Evolutionary conservation across 352 stramenopile genomes (phyloP).

Genomic region (Globisporangium solare): DNA sequence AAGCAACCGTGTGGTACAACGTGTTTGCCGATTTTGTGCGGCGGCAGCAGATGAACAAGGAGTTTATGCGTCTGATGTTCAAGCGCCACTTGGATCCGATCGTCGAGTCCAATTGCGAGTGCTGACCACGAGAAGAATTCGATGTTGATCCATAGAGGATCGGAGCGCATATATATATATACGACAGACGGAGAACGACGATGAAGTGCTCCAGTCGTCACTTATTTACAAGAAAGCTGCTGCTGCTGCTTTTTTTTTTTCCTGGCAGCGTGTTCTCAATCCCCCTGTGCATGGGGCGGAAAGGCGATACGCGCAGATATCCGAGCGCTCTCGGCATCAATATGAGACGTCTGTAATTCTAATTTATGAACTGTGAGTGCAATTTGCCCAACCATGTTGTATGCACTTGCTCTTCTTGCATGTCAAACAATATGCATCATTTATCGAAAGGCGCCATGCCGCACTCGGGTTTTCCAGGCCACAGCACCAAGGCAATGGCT

Average conservation of each 20-base stretch:
- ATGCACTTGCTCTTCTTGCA: background rate
- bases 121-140: slow-evolving; percentile 4
- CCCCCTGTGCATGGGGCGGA: background rate
- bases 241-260: too few relatives aligned
- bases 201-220: too few relatives aligned
- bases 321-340: too few relatives aligned
- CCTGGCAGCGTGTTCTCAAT: too few relatives aligned
- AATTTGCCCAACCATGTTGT: background rate
- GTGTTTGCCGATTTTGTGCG: slow-evolving; percentile 42
- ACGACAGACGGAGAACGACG: background rate
- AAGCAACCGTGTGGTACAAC: slow-evolving; percentile 50
- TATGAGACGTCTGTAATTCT: too few relatives aligned
- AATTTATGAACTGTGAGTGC: too few relatives aligned
- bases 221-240: too few relatives aligned
- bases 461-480: too few relatives aligned
- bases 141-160: too few relatives aligned
- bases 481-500: too few relatives aligned
- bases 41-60: slow-evolving; percentile 32
- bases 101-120: slow-evolving; percentile 35
- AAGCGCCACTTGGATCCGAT: slow-evolving; percentile 44
- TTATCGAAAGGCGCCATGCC: too few relatives aligned
- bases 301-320: background rate
- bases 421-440: background rate
- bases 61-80: slow-evolving; percentile 45
- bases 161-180: background rate